Base-by-base conservation (phyloP, 2,329 filamentous ascomycete species). In the Curvularia verruculosa region DNA sequence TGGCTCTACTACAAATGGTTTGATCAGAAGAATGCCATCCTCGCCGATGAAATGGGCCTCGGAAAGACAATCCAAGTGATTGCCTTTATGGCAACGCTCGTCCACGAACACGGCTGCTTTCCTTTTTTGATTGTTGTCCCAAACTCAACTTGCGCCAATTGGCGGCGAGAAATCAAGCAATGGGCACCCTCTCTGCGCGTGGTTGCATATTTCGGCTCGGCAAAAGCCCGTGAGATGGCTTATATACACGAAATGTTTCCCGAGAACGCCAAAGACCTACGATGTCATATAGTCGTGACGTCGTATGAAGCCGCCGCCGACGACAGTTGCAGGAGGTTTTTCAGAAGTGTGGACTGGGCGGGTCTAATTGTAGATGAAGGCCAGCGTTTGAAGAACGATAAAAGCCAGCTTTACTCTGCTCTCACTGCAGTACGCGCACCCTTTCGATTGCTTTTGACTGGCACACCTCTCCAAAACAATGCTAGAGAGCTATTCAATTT, bases 11-110 rank as follows among this genome's bases (percentile, higher is more conserved):
- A 90, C 74, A 95, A 95, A 71, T 98, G 91, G 82, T 90, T 92
- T 68, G 82, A 85, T 49, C 83, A 88, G 65, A 88, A 90, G 70
- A 98, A 95, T 69, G 90, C 92, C 26, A 94, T 98, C 56, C 84
- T 98, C 6, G 95, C 95, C 0, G 95, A 99, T 71, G 95, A 99
- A 73, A 99, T 99, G 95, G 95, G 95, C 39, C 85, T 99, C 1
- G 95, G 95, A 29, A 99, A 99, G 80, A 99, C 95, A 0, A 91
- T 99, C 29, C 95, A 99, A 73, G 87, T 97, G 50, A 90, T 98
- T 58, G 86, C 88, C 2, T 85, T 96, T 60, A 84, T 98, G 58
- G 87, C 90, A 1, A 87, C 89, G 0, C 78, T 98, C 36, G 74
- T 82, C 3, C 77, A 79, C 61, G 79, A 82, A 31, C 83, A 86